Base-by-base conservation (phyloP, 169 alveolate species). In the Plasmodium fragile region DNA sequence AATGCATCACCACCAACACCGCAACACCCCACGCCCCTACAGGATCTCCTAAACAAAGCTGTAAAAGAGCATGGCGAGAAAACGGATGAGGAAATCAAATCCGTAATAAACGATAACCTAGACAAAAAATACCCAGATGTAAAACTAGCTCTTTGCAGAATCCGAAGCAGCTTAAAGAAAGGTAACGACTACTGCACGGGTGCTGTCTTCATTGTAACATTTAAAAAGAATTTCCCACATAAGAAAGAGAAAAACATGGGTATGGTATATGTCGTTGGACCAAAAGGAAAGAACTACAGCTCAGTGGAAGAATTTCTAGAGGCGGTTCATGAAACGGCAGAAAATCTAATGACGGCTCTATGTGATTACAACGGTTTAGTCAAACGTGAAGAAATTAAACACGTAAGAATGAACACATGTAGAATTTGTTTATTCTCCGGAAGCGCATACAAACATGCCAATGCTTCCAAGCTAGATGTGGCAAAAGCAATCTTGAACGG, bases 311-410 rank as follows among this genome's bases (percentile, higher is more conserved):
- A 94, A 32, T 95, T 83, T 94, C 84, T 92, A 70, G 95, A 83
- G 32, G 96, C 97, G 28, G 96, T 96, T 18, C 95, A 89, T 82
- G 85, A 79, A 73, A 82, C 96, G 36, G 97, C 97, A 43, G 97
- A 94, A 85, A 96, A 96, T 84, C 83, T 96, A 36, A 96, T 96
- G 97, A 96, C 98, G 2, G 95, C 97, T 7, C 82, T 96, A 25
- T 96, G 98, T 85, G 98, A 96, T 96, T 95, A 95, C 94, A 96
- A 96, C 75, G 98, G 98, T 28, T 93, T 81, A 83, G 97, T 96
- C 13, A 96, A 96, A 75, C 93, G 98, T 65, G 98, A 96, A 72
- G 82, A 94, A 34, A 83, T 95, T 4, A 84, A 81, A 43, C 92
- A 92, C 49, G 93, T 83, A 32, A 53, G 97, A 81, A 96, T 96